Percentiles rank a stretch among this genome's conserved stretches.
Evolutionary conservation across 129 eudicot species (phyloP).

Genomic region (Solidago caesia): DNA sequence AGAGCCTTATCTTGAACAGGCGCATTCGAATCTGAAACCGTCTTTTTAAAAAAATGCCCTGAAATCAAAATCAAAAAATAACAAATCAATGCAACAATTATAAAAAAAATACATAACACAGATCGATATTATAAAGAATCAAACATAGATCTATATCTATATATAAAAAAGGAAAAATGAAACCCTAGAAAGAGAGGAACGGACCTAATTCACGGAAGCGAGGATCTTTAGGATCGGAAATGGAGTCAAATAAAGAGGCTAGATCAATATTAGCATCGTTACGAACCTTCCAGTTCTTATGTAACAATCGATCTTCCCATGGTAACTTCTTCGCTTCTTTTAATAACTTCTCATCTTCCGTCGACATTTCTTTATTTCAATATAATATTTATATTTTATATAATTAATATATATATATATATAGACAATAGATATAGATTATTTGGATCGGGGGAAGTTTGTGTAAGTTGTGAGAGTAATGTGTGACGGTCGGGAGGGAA

Average conservation of each 20-base stretch:
- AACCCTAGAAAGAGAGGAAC: conserved; percentile 25
- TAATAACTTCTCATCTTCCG: conserved; percentile 93
- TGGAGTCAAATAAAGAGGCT: conserved; percentile 68
- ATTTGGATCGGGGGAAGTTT: background rate
- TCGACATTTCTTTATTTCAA: conserved; percentile 41
- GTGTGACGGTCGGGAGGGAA: background rate
- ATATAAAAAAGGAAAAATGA: background rate
- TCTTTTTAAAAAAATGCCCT: conserved; percentile 85
- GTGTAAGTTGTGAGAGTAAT: background rate
- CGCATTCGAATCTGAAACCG: conserved; percentile 92
- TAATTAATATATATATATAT: background rate
- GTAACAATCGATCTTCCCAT: conserved; percentile 91
- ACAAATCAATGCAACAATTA: conserved; percentile 5
- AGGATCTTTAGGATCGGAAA: conserved; percentile 92
- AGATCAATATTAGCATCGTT: conserved; percentile 94
- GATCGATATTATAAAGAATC: conserved; percentile 27
- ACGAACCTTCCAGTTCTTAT: conserved; percentile 98
- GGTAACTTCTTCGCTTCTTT: conserved; percentile 95
- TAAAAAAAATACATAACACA: conserved; percentile 31
- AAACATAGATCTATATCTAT: conserved; percentile 39
- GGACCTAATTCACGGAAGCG: conserved; percentile 95
- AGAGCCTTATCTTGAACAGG: conserved; percentile 99
- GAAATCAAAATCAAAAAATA: conserved; percentile 12
- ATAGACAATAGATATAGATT: background rate
- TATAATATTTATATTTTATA: background rate